Evolutionary conservation across 2,329 filamentous ascomycete species (phyloP).

Genomic region (Penicillium hesseltinei): DNA sequence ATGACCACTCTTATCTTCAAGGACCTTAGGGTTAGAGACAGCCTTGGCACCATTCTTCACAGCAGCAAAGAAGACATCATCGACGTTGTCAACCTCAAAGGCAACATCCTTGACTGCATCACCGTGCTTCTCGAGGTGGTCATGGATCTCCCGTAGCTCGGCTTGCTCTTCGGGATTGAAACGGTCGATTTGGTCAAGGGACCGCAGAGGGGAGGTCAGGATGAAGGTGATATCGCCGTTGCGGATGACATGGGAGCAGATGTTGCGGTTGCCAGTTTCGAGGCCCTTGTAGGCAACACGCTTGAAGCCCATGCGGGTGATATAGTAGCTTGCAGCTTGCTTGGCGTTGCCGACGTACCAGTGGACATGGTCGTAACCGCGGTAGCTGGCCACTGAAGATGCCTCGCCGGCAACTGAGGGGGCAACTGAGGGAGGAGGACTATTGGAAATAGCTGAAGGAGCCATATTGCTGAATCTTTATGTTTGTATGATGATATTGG

Average conservation of each 20-base stretch:
- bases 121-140: constrained; percentile 80
- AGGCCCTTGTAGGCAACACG: constrained; percentile 81
- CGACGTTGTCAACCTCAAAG: constrained; percentile 88
- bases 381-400: constrained; percentile 49
- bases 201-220: constrained; percentile 53
- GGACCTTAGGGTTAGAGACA: constrained; percentile 54
- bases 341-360: constrained; percentile 98
- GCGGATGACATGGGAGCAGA: constrained; percentile 72
- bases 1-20: constrained; percentile 60
- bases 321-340: constrained; percentile 87
- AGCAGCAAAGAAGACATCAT: constrained; percentile 73
- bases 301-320: constrained; percentile 80
- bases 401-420: constrained; percentile 13
- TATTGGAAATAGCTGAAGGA: constrained; percentile 31
- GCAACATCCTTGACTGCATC: constrained; percentile 95
- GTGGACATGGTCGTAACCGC: constrained; percentile 87
- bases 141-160: constrained; percentile 72
- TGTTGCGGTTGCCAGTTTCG: constrained; percentile 77
- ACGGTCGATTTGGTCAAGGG: constrained; percentile 61
- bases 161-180: constrained; percentile 56
- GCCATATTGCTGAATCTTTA: constrained; percentile 26
- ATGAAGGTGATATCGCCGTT: constrained; percentile 46
- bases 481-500: not conserved
- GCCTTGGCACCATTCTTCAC: constrained; percentile 51
- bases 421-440: constrained; percentile 21